These are phyloP conservation scores for Coemansia sp. DNA, from an alignment of 192 early-diverging fungal species.

Conservation along the genomic window DNA sequence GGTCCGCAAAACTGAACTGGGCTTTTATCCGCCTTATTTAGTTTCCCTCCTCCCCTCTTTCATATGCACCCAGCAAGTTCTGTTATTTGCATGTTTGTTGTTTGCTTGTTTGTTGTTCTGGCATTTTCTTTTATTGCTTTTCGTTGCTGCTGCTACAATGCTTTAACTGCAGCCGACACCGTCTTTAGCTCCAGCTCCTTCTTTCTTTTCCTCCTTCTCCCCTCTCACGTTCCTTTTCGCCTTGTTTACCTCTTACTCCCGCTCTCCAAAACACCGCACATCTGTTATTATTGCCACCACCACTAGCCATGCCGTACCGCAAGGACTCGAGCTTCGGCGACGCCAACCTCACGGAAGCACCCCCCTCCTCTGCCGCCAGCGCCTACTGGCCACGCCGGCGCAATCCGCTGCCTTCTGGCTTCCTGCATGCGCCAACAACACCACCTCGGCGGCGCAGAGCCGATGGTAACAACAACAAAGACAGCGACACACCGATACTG, in stretches of 20 bases:
- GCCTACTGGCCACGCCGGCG: conserved; percentile 41
- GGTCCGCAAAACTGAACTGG: too few species aligned
- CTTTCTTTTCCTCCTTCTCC: background rate
- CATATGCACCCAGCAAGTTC: too few species aligned
- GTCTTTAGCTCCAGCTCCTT: background rate
- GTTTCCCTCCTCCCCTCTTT: too few species aligned
- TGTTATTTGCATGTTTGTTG: too few species aligned
- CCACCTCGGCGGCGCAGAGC: conserved; percentile 27
- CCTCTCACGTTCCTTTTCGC: background rate
- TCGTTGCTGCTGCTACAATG: too few species aligned
- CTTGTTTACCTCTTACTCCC: background rate
- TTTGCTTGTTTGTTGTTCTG: too few species aligned
- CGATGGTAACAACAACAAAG: background rate
- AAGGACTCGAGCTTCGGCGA: background rate
- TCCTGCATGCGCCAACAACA: conserved; percentile 11
- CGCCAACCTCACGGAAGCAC: too few species aligned
- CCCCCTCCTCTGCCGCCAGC: too few species aligned
- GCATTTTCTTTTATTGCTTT: too few species aligned
- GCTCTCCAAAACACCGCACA: background rate
- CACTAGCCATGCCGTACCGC: background rate
- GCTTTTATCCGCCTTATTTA: too few species aligned
- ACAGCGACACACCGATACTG: too few species aligned
- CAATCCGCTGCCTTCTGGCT: conserved; percentile 33
- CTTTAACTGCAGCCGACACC: background rate
- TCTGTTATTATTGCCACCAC: background rate